Evolutionary conservation across 2,329 filamentous ascomycete species (phyloP).

Genomic region (Akanthomyces dipterigenus): DNA sequence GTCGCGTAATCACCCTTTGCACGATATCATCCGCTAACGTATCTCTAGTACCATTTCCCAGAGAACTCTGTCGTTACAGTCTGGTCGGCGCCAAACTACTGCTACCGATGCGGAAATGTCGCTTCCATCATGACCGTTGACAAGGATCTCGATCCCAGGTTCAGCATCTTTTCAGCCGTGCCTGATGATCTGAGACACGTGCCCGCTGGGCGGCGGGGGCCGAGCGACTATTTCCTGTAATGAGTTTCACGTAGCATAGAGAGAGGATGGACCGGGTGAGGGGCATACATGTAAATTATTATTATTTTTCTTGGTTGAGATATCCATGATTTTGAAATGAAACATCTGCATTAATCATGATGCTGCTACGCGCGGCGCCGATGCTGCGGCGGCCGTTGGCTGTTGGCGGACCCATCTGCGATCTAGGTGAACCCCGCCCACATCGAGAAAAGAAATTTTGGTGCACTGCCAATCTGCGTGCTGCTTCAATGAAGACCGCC

Average conservation of each 20-base stretch:
- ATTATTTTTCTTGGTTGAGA: slow-evolving; percentile 28
- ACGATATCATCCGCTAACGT: not conserved
- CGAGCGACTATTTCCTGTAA: slow-evolving; percentile 65
- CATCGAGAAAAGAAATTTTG: slow-evolving; percentile 16
- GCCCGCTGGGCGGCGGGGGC: slow-evolving; percentile 61
- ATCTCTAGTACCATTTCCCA: slow-evolving; percentile 73
- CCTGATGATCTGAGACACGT: slow-evolving; percentile 78
- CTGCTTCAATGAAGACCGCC: too few species aligned
- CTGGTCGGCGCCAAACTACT: slow-evolving; percentile 96
- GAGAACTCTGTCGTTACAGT: slow-evolving; percentile 96
- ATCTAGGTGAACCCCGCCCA: not conserved
- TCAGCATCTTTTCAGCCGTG: slow-evolving; percentile 88
- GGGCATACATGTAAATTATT: slow-evolving; percentile 34
- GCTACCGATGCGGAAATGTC: slow-evolving; percentile 91
- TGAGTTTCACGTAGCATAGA: slow-evolving; percentile 14
- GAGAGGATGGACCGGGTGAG: slow-evolving; percentile 14
- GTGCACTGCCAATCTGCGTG: slow-evolving; percentile 10
- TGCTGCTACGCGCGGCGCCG: not conserved
- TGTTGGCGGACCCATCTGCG: not conserved
- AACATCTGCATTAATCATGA: slow-evolving; percentile 6
- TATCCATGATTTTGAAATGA: slow-evolving; percentile 31
- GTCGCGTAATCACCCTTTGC: slow-evolving; percentile 4
- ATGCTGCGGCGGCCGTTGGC: not conserved
- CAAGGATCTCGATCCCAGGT: slow-evolving; percentile 78
- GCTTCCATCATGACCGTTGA: slow-evolving; percentile 93